phyloP scores from a whole-genome alignment of 805 yeast species.

The Sporopachydermia lactativora region DNA sequence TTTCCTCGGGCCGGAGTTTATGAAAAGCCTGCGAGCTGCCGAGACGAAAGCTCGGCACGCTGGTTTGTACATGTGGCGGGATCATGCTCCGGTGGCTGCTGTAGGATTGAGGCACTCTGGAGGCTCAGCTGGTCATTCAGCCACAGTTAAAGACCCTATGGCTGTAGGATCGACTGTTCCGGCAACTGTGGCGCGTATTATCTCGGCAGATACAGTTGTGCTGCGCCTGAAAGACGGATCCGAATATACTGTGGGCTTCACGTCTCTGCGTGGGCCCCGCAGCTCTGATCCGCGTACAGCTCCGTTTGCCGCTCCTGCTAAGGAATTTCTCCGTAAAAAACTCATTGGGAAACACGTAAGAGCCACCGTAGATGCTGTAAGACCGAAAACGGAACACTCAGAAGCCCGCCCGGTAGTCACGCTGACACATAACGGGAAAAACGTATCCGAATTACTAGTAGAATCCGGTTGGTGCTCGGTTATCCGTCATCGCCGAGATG shows the following conservation, averaged over 20 bases:
- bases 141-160: slow-evolving; percentile 16
- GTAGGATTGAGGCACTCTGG: slow-evolving; percentile 8
- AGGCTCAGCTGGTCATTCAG: slow-evolving; percentile 12
- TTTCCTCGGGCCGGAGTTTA: slow-evolving; percentile 47
- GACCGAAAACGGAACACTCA: slow-evolving; percentile 44
- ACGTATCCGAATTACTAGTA: slow-evolving; percentile 48
- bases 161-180: slow-evolving; percentile 33
- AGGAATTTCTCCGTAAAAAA: slow-evolving; percentile 56
- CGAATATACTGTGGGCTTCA: slow-evolving; percentile 56
- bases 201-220: slow-evolving; percentile 55
- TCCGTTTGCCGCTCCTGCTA: slow-evolving; percentile 48
- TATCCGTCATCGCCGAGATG: slow-evolving; percentile 61
- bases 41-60: slow-evolving; percentile 46
- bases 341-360: slow-evolving; percentile 60
- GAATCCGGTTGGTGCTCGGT: slow-evolving; percentile 64
- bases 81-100: slow-evolving; percentile 15
- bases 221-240: slow-evolving; percentile 35
- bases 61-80: slow-evolving; percentile 46
- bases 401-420: slow-evolving; percentile 59
- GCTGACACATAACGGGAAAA: slow-evolving; percentile 36
- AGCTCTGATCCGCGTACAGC: slow-evolving; percentile 41
- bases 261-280: slow-evolving; percentile 68
- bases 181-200: slow-evolving; percentile 44
- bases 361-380: slow-evolving; percentile 45
- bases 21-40: slow-evolving; percentile 47